Percentiles rank a stretch among this genome's conserved stretches.
These are phyloP conservation scores for Talaromyces islandicus DNA, from an alignment of 2,329 filamentous ascomycete species.

Conservation along the genomic window DNA sequence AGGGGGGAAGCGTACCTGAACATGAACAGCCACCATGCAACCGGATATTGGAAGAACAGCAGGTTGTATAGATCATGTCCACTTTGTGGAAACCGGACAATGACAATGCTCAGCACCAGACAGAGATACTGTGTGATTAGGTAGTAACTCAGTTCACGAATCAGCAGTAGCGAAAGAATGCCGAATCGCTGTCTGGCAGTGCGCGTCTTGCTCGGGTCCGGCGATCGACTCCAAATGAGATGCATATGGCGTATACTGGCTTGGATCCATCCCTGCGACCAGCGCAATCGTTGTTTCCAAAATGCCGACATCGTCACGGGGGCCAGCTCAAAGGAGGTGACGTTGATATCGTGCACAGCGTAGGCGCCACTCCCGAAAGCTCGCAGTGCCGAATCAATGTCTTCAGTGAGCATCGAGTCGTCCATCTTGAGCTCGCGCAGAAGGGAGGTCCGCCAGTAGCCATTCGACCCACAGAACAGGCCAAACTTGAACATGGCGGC, in stretches of 20 bases:
- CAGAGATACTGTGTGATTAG: constrained; percentile 46
- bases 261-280: constrained; percentile 48
- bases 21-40: constrained; percentile 44
- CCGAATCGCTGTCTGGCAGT: constrained; percentile 37
- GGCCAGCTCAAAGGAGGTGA: constrained; percentile 44
- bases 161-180: constrained; percentile 39
- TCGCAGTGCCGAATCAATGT: constrained; percentile 45
- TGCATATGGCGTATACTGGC: constrained; percentile 40
- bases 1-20: constrained; percentile 30
- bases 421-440: constrained; percentile 45
- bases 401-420: constrained; percentile 45
- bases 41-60: constrained; percentile 44
- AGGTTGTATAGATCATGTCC: constrained; percentile 32
- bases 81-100: constrained; percentile 38
- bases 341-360: constrained; percentile 45
- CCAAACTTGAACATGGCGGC: constrained; percentile 44
- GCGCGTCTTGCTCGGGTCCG: constrained; percentile 30
- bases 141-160: constrained; percentile 44
- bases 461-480: constrained; percentile 46
- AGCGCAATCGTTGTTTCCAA: constrained; percentile 47
- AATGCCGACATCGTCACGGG: constrained; percentile 40
- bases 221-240: constrained; percentile 32
- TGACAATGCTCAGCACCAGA: constrained; percentile 41
- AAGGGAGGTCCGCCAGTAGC: constrained; percentile 43
- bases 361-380: constrained; percentile 40